phyloP scores from a whole-genome alignment of 148 eudicot genomes.

The Euryodendron excelsum region DNA sequence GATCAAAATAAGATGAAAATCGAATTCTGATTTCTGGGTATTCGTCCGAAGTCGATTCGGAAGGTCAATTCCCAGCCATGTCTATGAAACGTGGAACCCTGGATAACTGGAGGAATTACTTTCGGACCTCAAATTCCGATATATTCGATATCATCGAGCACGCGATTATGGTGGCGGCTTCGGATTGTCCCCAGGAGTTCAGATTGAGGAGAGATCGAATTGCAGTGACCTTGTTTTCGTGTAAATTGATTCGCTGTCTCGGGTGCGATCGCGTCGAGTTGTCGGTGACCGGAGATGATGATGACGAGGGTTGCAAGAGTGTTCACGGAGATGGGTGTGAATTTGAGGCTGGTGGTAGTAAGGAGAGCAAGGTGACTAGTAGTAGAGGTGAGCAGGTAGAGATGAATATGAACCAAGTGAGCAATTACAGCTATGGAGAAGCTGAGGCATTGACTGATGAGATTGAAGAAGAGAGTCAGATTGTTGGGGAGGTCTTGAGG shows the following conservation, averaged over 20 bases:
- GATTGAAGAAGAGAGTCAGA: slow-evolving; percentile 62
- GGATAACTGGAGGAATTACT: slow-evolving; percentile 75
- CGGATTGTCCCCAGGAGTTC: slow-evolving; percentile 76
- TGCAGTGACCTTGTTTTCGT: slow-evolving; percentile 63
- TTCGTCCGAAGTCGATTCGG: slow-evolving; percentile 19
- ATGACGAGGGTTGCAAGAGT: slow-evolving; percentile 25
- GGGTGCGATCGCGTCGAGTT: slow-evolving; percentile 70
- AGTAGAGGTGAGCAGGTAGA: slow-evolving; percentile 40
- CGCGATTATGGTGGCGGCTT: slow-evolving; percentile 76
- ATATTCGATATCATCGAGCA: slow-evolving; percentile 80
- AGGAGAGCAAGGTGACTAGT: slow-evolving; percentile 67
- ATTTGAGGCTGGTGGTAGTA: slow-evolving; percentile 44
- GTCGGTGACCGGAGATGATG: slow-evolving; percentile 29
- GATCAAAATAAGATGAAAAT: slow-evolving; percentile 12
- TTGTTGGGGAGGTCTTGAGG: slow-evolving; percentile 70
- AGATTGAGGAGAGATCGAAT: slow-evolving; percentile 54
- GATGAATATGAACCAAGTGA: slow-evolving; percentile 38
- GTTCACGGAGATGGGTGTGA: slow-evolving; percentile 23
- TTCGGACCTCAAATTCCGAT: slow-evolving; percentile 49
- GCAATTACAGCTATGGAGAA: slow-evolving; percentile 64
- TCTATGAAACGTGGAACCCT: slow-evolving; percentile 39
- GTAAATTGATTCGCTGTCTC: slow-evolving; percentile 49
- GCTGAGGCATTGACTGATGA: slow-evolving; percentile 87
- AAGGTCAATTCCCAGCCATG: slow-evolving; percentile 29
- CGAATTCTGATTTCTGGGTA: slow-evolving; percentile 34